Evolutionary conservation across 192 early-diverging fungal species (phyloP).

Genomic region (Backusella mclennaniae): DNA sequence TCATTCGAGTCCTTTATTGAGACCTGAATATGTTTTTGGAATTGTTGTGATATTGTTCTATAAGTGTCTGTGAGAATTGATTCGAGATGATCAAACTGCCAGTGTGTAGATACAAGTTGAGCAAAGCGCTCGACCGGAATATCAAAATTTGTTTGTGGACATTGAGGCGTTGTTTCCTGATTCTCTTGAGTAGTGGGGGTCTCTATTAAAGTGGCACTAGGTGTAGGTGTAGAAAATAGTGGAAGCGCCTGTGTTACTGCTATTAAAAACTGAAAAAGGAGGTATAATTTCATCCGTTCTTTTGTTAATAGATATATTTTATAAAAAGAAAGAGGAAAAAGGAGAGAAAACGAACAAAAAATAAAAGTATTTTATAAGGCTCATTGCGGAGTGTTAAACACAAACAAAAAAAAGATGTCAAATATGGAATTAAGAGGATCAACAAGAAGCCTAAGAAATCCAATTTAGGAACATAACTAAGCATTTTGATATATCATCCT

Average conservation of each 20-base stretch:
- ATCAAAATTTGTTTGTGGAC: constrained; percentile 31
- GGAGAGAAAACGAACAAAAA: constrained; percentile 1
- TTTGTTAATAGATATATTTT: constrained; percentile 2
- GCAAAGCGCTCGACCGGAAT: constrained; percentile 18
- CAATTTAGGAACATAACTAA: background rate
- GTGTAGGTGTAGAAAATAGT: background rate
- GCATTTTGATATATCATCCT: background rate
- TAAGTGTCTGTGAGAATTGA: constrained; percentile 5
- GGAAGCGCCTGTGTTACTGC: background rate
- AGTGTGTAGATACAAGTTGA: constrained; percentile 19
- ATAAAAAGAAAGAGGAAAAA: constrained; percentile 3
- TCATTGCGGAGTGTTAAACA: background rate
- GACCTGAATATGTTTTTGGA: constrained; percentile 21
- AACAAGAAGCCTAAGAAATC: background rate
- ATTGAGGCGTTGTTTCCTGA: background rate
- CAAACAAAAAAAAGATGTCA: constrained; percentile 9
- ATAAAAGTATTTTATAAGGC: background rate
- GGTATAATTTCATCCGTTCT: constrained; percentile 2
- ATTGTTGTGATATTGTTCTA: constrained; percentile 14
- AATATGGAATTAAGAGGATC: constrained; percentile 2
- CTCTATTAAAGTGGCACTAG: background rate
- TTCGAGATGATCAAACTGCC: constrained; percentile 28
- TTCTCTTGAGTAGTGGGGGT: background rate
- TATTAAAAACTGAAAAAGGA: constrained; percentile 12
- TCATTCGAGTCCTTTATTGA: background rate